Percentiles rank a stretch among this genome's conserved stretches.
phyloP scores from a whole-genome alignment of 441 rosid genomes.

The Eutrema salsugineum region DNA sequence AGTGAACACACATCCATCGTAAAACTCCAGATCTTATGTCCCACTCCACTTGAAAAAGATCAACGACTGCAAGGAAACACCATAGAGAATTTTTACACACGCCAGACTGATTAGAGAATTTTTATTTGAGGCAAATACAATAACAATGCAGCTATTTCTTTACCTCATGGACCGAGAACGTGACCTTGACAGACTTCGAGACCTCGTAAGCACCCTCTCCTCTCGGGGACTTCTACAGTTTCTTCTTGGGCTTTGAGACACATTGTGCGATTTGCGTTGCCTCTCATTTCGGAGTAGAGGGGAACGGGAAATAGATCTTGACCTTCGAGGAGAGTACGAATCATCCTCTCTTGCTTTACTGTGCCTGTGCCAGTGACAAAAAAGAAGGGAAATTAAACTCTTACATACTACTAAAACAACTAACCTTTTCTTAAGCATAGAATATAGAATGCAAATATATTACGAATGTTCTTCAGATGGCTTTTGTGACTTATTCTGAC shows the following conservation, averaged over 20 bases:
- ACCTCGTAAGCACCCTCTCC: slow-evolving; percentile 43
- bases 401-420: not conserved
- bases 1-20: not conserved
- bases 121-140: not conserved
- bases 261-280: slow-evolving; percentile 37
- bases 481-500: slow-evolving; percentile 7
- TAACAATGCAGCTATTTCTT: not conserved
- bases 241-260: slow-evolving; percentile 52
- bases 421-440: not conserved
- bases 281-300: slow-evolving; percentile 47
- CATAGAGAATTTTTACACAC: not conserved
- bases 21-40: not conserved
- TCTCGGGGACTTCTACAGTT: slow-evolving; percentile 34
- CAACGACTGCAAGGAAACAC: slow-evolving; percentile 18
- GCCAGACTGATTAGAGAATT: not conserved
- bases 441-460: not conserved
- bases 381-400: not conserved
- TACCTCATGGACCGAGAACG: slow-evolving; percentile 54
- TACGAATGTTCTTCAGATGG: not conserved
- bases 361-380: slow-evolving; percentile 36
- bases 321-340: slow-evolving; percentile 41
- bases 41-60: not conserved
- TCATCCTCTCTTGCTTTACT: slow-evolving; percentile 38
- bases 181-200: slow-evolving; percentile 58
- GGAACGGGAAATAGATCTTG: slow-evolving; percentile 61